phyloP scores from a whole-genome alignment of 352 stramenopile genomes.

The Pythium plurisporium region DNA sequence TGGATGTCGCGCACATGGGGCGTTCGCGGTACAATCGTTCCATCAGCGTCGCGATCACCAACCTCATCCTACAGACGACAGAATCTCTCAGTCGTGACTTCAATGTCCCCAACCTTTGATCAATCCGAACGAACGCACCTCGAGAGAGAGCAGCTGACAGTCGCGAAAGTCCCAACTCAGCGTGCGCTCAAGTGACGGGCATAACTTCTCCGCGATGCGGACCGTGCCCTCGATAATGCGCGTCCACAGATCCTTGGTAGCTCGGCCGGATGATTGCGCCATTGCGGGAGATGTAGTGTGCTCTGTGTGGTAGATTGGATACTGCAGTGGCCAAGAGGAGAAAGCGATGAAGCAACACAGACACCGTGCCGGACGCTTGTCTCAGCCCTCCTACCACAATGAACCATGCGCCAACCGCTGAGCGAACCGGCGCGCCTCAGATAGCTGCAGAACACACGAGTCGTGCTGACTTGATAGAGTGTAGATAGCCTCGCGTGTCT shows the following conservation, averaged over 20 bases:
- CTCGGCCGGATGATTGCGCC: neutral
- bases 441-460: too few relatives aligned
- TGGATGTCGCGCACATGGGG: neutral
- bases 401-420: too few relatives aligned
- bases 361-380: too few relatives aligned
- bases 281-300: neutral
- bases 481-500: too few relatives aligned
- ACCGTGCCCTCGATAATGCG: conserved; percentile 11
- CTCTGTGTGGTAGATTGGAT: neutral
- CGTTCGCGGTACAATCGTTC: neutral
- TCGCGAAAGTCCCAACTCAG: conserved; percentile 18
- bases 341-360: too few relatives aligned
- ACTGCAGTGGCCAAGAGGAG: too few relatives aligned
- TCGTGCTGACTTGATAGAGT: too few relatives aligned
- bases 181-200: conserved; percentile 9
- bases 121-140: conserved; percentile 1
- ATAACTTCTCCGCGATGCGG: conserved; percentile 13
- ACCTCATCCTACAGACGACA: conserved; percentile 11
- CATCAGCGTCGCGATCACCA: neutral
- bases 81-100: too few relatives aligned
- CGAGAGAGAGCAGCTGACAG: neutral
- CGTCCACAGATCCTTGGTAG: conserved; percentile 9
- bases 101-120: neutral
- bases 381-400: too few relatives aligned
- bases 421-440: too few relatives aligned